Evolutionary conservation across 345 rosid species (phyloP).

Genomic region (Mangifera indica): DNA sequence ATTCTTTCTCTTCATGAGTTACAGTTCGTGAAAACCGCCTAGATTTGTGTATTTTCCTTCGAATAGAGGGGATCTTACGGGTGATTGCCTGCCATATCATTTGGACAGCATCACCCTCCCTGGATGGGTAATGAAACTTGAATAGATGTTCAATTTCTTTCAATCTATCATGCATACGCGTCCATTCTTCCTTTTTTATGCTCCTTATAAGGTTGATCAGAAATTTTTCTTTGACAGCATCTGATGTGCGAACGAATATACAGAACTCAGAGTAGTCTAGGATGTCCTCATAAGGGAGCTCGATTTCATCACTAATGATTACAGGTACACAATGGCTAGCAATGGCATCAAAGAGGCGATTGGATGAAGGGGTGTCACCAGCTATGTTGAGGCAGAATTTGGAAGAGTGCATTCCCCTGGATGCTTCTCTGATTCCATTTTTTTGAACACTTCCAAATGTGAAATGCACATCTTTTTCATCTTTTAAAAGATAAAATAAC

Average conservation of each 20-base stretch:
- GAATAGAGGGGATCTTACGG: slow-evolving; percentile 62
- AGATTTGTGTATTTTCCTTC: slow-evolving; percentile 62
- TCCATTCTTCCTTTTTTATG: slow-evolving; percentile 70
- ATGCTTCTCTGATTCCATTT: slow-evolving; percentile 65
- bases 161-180: slow-evolving; percentile 61
- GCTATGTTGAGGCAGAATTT: slow-evolving; percentile 96
- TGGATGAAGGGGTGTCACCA: slow-evolving; percentile 95
- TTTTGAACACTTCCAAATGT: slow-evolving; percentile 72
- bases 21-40: slow-evolving; percentile 44
- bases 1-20: slow-evolving; percentile 20
- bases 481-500: slow-evolving; percentile 65
- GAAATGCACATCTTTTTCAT: slow-evolving; percentile 85
- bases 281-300: slow-evolving; percentile 89
- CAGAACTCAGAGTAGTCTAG: slow-evolving; percentile 88
- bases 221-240: slow-evolving; percentile 68
- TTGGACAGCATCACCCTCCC: slow-evolving; percentile 68
- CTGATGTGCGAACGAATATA: slow-evolving; percentile 75
- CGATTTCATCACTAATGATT: slow-evolving; percentile 88
- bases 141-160: slow-evolving; percentile 57
- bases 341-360: slow-evolving; percentile 94
- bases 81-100: slow-evolving; percentile 93
- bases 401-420: slow-evolving; percentile 75
- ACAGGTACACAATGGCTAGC: slow-evolving; percentile 94
- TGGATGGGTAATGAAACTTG: slow-evolving; percentile 66
- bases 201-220: slow-evolving; percentile 61